Evolutionary conservation across 371 early-diverging fungal species (phyloP).

Genomic region (Mortierella sp.): DNA sequence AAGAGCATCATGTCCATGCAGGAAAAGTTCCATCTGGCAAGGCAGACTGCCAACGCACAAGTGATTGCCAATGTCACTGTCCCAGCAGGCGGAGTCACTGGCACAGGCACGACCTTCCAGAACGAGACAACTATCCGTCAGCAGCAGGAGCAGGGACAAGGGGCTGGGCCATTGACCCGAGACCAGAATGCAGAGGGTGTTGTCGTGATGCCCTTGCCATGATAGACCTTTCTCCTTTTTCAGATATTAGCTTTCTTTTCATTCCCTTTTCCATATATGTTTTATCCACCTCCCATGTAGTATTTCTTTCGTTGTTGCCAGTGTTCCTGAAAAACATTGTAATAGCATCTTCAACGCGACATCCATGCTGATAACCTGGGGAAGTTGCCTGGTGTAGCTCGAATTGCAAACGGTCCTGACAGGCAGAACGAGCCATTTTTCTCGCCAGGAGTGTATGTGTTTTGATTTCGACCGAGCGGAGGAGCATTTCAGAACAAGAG

Average conservation of each 20-base stretch:
- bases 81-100: conserved; percentile 33
- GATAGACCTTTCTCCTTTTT: neutral
- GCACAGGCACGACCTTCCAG: conserved; percentile 36
- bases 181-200: conserved; percentile 40
- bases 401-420: conserved; percentile 11
- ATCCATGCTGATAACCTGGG: neutral
- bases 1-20: conserved; percentile 67
- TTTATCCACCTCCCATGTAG: neutral
- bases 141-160: conserved; percentile 28
- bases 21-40: conserved; percentile 60
- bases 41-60: conserved; percentile 36
- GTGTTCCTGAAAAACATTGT: neutral
- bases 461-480: conserved; percentile 3
- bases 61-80: conserved; percentile 31
- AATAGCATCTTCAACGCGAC: neutral
- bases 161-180: conserved; percentile 26
- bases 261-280: conserved; percentile 1
- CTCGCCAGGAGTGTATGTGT: neutral
- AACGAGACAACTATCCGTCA: conserved; percentile 22
- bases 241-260: conserved; percentile 4
- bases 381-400: neutral
- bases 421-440: neutral
- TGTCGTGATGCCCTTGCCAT: conserved; percentile 45
- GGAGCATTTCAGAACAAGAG: conserved; percentile 31
- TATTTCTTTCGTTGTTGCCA: neutral